Percentiles rank a stretch among this genome's conserved stretches.
Conservation (phyloP, 805 yeast species). For the Candida boleticola region DNA sequence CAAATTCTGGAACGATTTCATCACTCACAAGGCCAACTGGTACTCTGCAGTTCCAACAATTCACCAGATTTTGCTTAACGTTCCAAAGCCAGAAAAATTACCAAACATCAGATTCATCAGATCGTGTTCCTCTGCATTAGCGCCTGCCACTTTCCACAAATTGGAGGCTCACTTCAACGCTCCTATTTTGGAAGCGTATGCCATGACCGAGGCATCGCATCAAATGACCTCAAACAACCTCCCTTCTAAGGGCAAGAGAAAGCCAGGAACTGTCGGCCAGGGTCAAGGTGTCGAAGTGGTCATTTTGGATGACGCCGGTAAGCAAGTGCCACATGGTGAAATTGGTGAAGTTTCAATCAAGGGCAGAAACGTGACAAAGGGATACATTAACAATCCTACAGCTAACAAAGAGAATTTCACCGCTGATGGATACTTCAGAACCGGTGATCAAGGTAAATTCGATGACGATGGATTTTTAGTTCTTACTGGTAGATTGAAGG, state of each 20-base stretch:
- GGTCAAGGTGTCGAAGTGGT: constrained; percentile 68
- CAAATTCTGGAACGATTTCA: constrained; percentile 59
- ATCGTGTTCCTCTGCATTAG: constrained; percentile 70
- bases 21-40: constrained; percentile 55
- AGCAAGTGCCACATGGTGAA: constrained; percentile 45
- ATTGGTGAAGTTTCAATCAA: constrained; percentile 69
- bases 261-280: constrained; percentile 65
- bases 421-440: constrained; percentile 58
- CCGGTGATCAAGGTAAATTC: constrained; percentile 73
- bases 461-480: constrained; percentile 58
- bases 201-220: constrained; percentile 81
- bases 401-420: constrained; percentile 71
- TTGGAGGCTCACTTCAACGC: constrained; percentile 58
- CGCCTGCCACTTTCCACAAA: constrained; percentile 59
- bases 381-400: constrained; percentile 68
- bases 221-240: constrained; percentile 73
- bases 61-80: constrained; percentile 61
- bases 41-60: constrained; percentile 78
- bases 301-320: constrained; percentile 51
- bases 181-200: constrained; percentile 75
- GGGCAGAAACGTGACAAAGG: constrained; percentile 69
- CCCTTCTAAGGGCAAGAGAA: constrained; percentile 57
- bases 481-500: constrained; percentile 71
- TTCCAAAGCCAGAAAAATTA: constrained; percentile 45
- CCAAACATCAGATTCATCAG: constrained; percentile 65